phyloP scores from a whole-genome alignment of 2,329 filamentous ascomycete species.

The Xylariomycetidae sp. region DNA sequence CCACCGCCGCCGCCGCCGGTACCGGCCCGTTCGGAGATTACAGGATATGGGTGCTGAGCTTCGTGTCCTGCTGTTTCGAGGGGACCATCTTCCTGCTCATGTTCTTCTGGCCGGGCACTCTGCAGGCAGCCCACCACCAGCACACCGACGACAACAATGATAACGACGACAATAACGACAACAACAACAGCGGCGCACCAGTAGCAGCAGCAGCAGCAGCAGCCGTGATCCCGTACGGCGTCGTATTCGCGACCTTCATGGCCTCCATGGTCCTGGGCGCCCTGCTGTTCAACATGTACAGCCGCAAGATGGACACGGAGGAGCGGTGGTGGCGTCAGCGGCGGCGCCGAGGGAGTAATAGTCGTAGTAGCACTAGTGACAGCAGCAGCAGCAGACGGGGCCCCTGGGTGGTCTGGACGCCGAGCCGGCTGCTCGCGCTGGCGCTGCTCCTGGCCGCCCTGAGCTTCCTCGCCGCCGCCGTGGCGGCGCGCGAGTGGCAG shows the following conservation, averaged over 20 bases:
- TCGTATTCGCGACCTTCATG: slow-evolving; percentile 57
- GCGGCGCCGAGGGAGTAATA: no score
- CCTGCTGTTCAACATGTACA: slow-evolving; percentile 41
- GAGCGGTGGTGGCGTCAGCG: no score
- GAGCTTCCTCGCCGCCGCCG: slow-evolving; percentile 17
- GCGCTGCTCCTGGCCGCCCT: slow-evolving; percentile 18
- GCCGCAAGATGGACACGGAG: slow-evolving; percentile 2
- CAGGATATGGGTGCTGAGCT: slow-evolving; percentile 27
- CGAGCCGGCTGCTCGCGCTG: slow-evolving; percentile 16
- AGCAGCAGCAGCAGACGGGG: background rate
- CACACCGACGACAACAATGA: background rate
- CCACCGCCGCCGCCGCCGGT: no score
- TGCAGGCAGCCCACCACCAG: slow-evolving; percentile 23
- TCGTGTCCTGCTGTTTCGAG: slow-evolving; percentile 30
- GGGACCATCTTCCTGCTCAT: slow-evolving; percentile 29
- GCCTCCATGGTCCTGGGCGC: slow-evolving; percentile 56
- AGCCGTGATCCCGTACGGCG: slow-evolving; percentile 39
- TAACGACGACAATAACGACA: no score
- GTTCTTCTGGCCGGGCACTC: slow-evolving; percentile 28
- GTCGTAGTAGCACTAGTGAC: no score
- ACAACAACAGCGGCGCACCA: no score
- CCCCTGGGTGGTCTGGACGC: slow-evolving; percentile 1
- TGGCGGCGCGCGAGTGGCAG: slow-evolving; percentile 15
- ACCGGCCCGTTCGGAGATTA: slow-evolving; percentile 11
- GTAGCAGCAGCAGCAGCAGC: no score